These are phyloP conservation scores for Thamnidium elegans DNA, from an alignment of 192 early-diverging fungal species.

Conservation along the genomic window DNA sequence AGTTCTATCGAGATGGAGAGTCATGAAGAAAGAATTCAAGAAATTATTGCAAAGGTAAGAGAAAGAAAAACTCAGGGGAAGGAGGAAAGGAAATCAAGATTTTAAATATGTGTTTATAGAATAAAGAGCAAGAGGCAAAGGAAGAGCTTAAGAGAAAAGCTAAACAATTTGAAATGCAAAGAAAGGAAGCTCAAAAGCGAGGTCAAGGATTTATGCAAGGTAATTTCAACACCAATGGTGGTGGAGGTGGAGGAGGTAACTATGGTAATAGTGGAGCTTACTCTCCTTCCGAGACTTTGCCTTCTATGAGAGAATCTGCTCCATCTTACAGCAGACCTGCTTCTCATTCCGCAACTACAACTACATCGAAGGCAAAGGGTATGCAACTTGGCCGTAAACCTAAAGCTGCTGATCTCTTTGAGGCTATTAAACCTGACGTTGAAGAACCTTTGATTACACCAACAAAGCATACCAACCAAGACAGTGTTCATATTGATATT, in stretches of 20 bases:
- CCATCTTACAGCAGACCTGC: constrained; percentile 23
- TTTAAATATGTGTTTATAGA: constrained; percentile 40
- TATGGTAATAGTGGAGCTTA: constrained; percentile 26
- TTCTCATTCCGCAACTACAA: constrained; percentile 35
- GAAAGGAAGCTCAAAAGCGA: constrained; percentile 69
- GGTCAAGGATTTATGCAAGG: constrained; percentile 48
- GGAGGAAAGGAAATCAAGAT: neutral
- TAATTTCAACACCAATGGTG: constrained; percentile 29
- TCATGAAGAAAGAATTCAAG: constrained; percentile 96
- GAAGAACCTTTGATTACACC: constrained; percentile 38
- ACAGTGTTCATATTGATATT: constrained; percentile 80
- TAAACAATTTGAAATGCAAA: constrained; percentile 87
- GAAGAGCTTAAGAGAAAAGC: constrained; percentile 93
- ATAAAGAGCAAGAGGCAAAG: constrained; percentile 96
- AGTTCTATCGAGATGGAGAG: constrained; percentile 97
- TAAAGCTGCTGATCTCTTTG: constrained; percentile 74
- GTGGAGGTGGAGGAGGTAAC: neutral
- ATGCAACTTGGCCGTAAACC: constrained; percentile 96
- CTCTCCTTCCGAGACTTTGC: constrained; percentile 35
- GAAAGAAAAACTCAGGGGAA: neutral
- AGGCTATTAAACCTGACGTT: constrained; percentile 82
- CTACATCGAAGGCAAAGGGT: constrained; percentile 66
- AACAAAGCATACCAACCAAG: no score
- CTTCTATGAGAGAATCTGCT: constrained; percentile 15
- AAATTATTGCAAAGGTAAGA: constrained; percentile 82